Conservation (phyloP, 106 monocot species). For the Iris macrosiphon region DNA sequence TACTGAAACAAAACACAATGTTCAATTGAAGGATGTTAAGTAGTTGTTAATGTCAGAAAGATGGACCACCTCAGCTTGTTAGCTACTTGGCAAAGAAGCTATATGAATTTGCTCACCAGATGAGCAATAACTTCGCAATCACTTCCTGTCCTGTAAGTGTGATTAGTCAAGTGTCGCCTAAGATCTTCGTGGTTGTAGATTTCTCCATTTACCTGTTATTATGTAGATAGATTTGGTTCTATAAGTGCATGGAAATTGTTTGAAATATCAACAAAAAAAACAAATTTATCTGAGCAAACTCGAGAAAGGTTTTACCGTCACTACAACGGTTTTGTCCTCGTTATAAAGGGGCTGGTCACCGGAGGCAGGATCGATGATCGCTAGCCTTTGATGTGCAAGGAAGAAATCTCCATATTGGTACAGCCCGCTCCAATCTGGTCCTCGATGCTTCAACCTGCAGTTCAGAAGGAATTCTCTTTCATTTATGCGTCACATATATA, state of each 20-base stretch:
- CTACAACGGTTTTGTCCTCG: constrained; percentile 47
- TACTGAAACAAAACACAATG: constrained; percentile 27
- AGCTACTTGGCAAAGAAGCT: not conserved
- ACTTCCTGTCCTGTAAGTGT: constrained; percentile 74
- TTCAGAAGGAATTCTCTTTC: too few relatives aligned
- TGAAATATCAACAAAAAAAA: too few relatives aligned
- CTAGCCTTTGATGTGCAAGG: constrained; percentile 55
- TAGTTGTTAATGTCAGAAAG: not conserved
- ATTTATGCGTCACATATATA: too few relatives aligned
- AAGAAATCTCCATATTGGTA: constrained; percentile 34
- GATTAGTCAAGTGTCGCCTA: constrained; percentile 39
- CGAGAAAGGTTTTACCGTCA: constrained; percentile 58
- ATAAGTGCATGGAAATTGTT: too few relatives aligned
- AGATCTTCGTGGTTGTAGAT: constrained; percentile 88
- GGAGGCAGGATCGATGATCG: constrained; percentile 70
- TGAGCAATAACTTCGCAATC: constrained; percentile 91
- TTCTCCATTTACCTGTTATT: constrained; percentile 65
- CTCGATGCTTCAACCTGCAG: constrained; percentile 51
- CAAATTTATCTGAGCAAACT: too few relatives aligned
- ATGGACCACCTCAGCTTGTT: not conserved
- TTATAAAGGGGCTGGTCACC: constrained; percentile 70
- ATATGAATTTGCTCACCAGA: constrained; percentile 36
- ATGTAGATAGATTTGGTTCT: too few relatives aligned
- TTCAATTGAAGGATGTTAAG: too few relatives aligned
- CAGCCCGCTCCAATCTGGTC: constrained; percentile 71